Evolutionary conservation across 768 basidiomycete genomes (phyloP), one percentile per base, ranked within the genome.

Genomic region (Mycena maculata): DNA sequence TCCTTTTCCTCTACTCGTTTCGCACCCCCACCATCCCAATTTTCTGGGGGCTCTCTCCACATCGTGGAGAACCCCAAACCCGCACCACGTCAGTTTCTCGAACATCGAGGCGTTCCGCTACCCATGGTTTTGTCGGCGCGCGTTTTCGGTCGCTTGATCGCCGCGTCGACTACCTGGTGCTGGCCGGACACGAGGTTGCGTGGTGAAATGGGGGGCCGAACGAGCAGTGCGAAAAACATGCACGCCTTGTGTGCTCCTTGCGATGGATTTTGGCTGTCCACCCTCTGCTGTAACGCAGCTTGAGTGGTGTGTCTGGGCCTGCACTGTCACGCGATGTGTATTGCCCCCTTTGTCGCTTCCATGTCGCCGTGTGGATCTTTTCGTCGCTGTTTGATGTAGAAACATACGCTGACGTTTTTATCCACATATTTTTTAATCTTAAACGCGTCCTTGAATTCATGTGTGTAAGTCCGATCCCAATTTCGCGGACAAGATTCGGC

Each of bases 31-130:
- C 90, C 86, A 90, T 89, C 90, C 93, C 91, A 92, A 93, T 92
- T 94, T 95, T 95, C 94, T 94, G 91, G 93, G 93, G 94, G 94
- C 93, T 94, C 93, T 95, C 92, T 92, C 92, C 92, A 86, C 83
- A 87, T 84, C 80, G 88, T 88, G 92, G 92, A 85, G 94, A 95
- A 94, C 93, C 93, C 92, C 92, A 91, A 94, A 87, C 94, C 92
- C 92, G 87, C 85, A 84, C 88, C 88, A 84, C 89, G 92, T 84
- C 83, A 78, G 87, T 83, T 83, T 83, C 87, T 90, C 86, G 89
- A 89, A 75, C 86, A 86, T 88, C 90, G 87, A 88, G 92, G 88
- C 89, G 91, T 90, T 89, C 92, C 89, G 86, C 91, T 86, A 87
- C 85, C 90, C 85, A 86, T 81, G 84, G 86, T 60, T 39, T 52